These are phyloP conservation scores for Colletotrichum sp. DNA, from an alignment of 2,329 filamentous ascomycete genomes.

Conservation along the genomic window DNA sequence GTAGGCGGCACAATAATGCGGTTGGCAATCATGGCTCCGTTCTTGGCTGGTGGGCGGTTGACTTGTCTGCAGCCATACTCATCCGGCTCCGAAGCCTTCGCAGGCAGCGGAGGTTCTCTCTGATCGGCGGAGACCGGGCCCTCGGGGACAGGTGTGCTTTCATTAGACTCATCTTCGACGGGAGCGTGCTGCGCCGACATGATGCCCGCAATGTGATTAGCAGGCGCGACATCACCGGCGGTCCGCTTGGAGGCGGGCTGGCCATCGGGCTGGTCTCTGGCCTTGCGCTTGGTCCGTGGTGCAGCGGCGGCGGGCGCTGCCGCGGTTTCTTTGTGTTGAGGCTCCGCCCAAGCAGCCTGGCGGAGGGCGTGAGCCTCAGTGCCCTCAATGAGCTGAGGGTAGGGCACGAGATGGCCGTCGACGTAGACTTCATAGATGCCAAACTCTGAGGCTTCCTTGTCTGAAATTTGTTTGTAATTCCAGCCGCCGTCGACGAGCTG, in stretches of 20 bases:
- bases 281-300: constrained; percentile 49
- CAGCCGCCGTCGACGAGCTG: constrained; percentile 50
- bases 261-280: constrained; percentile 53
- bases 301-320: constrained; percentile 3
- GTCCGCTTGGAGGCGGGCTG: constrained; percentile 55
- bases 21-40: constrained; percentile 47
- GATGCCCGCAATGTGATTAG: constrained; percentile 27
- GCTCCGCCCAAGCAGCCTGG: constrained; percentile 20
- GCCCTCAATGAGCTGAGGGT: constrained; percentile 46
- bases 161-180: constrained; percentile 30
- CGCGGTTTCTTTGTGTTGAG: neutral
- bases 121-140: constrained; percentile 30
- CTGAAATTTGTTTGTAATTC: constrained; percentile 49
- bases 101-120: constrained; percentile 30
- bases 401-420: constrained; percentile 48
- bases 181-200: constrained; percentile 35
- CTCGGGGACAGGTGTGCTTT: constrained; percentile 25
- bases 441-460: constrained; percentile 49
- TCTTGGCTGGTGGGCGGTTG: constrained; percentile 42
- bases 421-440: constrained; percentile 46
- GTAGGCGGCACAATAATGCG: constrained; percentile 57
- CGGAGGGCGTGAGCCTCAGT: constrained; percentile 32
- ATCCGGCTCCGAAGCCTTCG: constrained; percentile 49
- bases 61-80: constrained; percentile 57
- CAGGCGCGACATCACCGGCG: constrained; percentile 31